A percentile compares a stretch with the other conserved stretches of the same genome.
These are phyloP conservation scores for Medicago ruthenica DNA, from an alignment of 306 rosid species.

Conservation along the genomic window DNA sequence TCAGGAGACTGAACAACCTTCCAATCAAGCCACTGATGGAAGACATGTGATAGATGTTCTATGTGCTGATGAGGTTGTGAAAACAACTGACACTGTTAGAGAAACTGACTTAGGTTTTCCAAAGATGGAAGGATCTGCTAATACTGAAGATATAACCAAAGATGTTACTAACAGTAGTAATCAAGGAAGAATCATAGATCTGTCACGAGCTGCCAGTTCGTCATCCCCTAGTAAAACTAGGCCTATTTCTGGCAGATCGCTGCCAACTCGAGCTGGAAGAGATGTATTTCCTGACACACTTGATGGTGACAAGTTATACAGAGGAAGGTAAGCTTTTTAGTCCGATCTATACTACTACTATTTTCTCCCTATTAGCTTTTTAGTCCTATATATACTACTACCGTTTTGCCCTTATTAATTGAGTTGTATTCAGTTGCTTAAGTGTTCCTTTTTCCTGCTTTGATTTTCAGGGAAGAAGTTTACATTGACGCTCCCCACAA, in stretches of 20 bases:
- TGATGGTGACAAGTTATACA: conserved; percentile 56
- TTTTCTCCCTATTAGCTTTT: conserved; percentile 6
- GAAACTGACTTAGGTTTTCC: conserved; percentile 47
- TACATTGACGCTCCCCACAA: conserved; percentile 60
- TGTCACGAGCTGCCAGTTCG: conserved; percentile 60
- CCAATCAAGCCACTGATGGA: conserved; percentile 42
- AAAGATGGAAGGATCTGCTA: conserved; percentile 51
- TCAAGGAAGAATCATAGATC: conserved; percentile 73
- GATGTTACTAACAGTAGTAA: conserved; percentile 58
- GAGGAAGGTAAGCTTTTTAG: conserved; percentile 73
- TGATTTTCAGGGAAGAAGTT: conserved; percentile 70
- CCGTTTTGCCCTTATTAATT: background rate
- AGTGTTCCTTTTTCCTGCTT: conserved; percentile 17
- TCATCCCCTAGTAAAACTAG: conserved; percentile 68
- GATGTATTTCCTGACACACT: conserved; percentile 59
- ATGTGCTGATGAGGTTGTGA: conserved; percentile 52
- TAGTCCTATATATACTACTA: background rate
- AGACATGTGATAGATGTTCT: conserved; percentile 49
- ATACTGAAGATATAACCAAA: conserved; percentile 59
- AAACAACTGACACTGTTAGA: conserved; percentile 50
- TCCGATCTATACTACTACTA: background rate
- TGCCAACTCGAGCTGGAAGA: conserved; percentile 59
- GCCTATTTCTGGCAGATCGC: conserved; percentile 53
- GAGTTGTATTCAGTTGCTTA: conserved; percentile 27
- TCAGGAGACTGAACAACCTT: conserved; percentile 46